Base-by-base conservation (phyloP, 2,329 filamentous ascomycete genomes). In the Lasiodiplodia hormozganensis region DNA sequence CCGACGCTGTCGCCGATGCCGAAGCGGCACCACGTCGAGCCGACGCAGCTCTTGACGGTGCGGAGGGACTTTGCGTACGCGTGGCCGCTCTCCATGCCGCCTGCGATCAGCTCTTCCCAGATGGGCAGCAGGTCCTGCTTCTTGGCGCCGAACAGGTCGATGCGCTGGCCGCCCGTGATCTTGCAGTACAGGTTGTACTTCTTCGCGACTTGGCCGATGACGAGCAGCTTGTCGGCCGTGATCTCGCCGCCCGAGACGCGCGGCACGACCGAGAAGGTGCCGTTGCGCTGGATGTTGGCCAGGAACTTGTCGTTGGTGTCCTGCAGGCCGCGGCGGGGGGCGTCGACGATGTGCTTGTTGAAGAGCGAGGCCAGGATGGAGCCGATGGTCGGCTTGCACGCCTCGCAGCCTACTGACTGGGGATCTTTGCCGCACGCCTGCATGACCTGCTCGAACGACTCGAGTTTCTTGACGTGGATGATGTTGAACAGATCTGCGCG, bases 401-500 rank as follows among this genome's bases (percentile, higher is more conserved):
- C 84, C 80, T 97, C 94, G 78, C 94, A 97, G 1, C 94, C 94
- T 4, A 92, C 82, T n/a, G 91, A 92, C 2, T 86, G 81, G 0
- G 87, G 83, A 70, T 93, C 89, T 71, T 89, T 92, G 38, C 94
- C 94, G 7, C 88, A 91, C 67, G 90, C 88, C 65, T 85, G 86
- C 93, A 97, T 97, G 6, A 97, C 90, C 2, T 92, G 89, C 0
- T 84, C 79, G 51, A 97, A 89, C 1, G 88, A 89, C 73, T 87
- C 89, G 18, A 97, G 82, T 68, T 89, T 87, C 82, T 95, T 96
- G 71, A 95, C 90, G 74, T 91, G 92, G 76, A 95, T 85, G 77
- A 97, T 93, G 81, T 95, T 91, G 85, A 93, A 97, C n/a, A 97
- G 86, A 72, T 97, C 94, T 21, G 91, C 92, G 28, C 94, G 91